Conservation (phyloP, 768 basidiomycete species). For the Rhizopogon roseolus region DNA sequence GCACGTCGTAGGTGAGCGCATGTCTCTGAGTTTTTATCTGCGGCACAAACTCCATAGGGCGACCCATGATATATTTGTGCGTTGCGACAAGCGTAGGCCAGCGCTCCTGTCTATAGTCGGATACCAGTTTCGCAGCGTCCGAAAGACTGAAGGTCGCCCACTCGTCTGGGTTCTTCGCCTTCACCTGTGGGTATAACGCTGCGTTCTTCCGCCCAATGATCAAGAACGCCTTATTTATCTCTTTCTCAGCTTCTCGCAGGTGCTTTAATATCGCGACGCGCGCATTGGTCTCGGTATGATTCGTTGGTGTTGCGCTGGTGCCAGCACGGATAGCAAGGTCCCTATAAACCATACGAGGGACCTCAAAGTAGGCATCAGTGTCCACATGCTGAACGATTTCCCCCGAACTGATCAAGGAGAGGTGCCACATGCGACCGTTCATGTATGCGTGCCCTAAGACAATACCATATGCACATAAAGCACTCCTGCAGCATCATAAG, state of each 20-base stretch:
- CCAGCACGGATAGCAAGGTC: constrained; percentile 51
- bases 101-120: constrained; percentile 17
- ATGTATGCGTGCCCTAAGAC: constrained; percentile 25
- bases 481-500: constrained; percentile 15
- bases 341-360: constrained; percentile 50
- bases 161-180: constrained; percentile 37
- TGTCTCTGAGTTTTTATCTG: constrained; percentile 39
- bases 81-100: constrained; percentile 41
- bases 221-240: constrained; percentile 39
- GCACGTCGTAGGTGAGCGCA: constrained; percentile 53
- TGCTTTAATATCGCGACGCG: constrained; percentile 59
- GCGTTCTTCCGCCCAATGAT: constrained; percentile 24
- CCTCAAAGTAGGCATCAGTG: constrained; percentile 53
- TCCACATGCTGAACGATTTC: constrained; percentile 45
- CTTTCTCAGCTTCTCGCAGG: constrained; percentile 49
- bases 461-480: constrained; percentile 19
- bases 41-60: constrained; percentile 49
- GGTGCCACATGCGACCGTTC: constrained; percentile 22
- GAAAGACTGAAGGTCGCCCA: constrained; percentile 55
- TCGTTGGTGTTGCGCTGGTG: constrained; percentile 17
- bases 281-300: constrained; percentile 42
- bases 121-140: constrained; percentile 46
- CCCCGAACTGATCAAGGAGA: constrained; percentile 36
- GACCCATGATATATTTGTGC: constrained; percentile 62
- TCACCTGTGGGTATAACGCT: constrained; percentile 39